Conservation (phyloP, 306 rosid genomes). For the apple (Malus domestica) region ASM211411v1 NC_041800.1:25551733-25552232, state of each 20-base stretch:
- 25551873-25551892: neutral
- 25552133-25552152: conserved; percentile 12
- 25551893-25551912: too few relatives aligned
- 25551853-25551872: neutral
- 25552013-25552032: conserved; percentile 6
- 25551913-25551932: too few relatives aligned
- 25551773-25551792: conserved; percentile 19
- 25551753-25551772: conserved; percentile 5
- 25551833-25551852: neutral
- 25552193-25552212: conserved; percentile 42
- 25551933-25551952: too few relatives aligned
- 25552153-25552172: conserved; percentile 53
- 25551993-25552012: conserved; percentile 15
- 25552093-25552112: conserved; percentile 3
- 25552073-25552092: conserved; percentile 15
- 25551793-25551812: neutral
- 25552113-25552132: conserved; percentile 1
- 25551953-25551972: too few relatives aligned
- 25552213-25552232: conserved; percentile 47
- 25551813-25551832: too few relatives aligned
- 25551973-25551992: neutral
- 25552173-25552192: conserved; percentile 46
- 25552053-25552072: neutral
- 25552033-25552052: conserved; percentile 23
- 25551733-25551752: conserved; percentile 31